These are phyloP conservation scores for Phialophora chinensis DNA, from an alignment of 2,329 filamentous ascomycete genomes.

Conservation along the genomic window DNA sequence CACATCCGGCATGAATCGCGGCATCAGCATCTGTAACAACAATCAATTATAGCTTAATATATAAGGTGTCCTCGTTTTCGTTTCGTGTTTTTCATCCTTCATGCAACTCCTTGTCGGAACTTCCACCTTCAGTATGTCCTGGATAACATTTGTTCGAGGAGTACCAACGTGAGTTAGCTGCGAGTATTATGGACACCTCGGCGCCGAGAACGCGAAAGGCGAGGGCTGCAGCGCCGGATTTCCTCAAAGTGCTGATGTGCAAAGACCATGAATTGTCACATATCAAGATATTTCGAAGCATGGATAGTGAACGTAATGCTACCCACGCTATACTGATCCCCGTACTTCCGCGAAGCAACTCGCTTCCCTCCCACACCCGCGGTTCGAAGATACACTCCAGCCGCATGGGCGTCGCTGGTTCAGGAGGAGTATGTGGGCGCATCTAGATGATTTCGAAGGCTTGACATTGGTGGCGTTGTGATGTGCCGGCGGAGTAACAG, in stretches of 20 bases:
- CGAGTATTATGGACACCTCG: background rate
- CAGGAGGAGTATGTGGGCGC: slow-evolving; percentile 13
- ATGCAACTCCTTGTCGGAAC: background rate
- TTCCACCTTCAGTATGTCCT: background rate
- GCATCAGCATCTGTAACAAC: slow-evolving; percentile 15
- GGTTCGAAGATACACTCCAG: background rate
- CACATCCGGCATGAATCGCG: background rate
- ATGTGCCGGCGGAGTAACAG: too few relatives aligned
- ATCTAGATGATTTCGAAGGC: slow-evolving; percentile 7
- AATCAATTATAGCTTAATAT: slow-evolving; percentile 14
- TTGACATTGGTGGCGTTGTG: background rate
- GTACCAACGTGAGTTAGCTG: background rate
- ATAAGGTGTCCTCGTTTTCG: background rate
- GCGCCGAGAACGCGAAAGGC: too few relatives aligned
- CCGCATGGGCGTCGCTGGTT: slow-evolving; percentile 10
- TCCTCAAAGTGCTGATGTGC: too few relatives aligned
- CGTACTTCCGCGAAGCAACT: slow-evolving; percentile 4
- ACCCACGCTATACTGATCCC: slow-evolving; percentile 3
- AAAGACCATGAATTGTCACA: too few relatives aligned
- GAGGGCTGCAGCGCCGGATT: too few relatives aligned
- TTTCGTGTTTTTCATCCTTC: background rate
- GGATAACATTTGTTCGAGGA: background rate
- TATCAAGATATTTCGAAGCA: too few relatives aligned
- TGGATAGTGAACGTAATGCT: background rate
- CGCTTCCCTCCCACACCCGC: too few relatives aligned